These are phyloP conservation scores for Talaromyces sp. DNA, from an alignment of 2,329 filamentous ascomycete genomes.

Conservation along the genomic window DNA sequence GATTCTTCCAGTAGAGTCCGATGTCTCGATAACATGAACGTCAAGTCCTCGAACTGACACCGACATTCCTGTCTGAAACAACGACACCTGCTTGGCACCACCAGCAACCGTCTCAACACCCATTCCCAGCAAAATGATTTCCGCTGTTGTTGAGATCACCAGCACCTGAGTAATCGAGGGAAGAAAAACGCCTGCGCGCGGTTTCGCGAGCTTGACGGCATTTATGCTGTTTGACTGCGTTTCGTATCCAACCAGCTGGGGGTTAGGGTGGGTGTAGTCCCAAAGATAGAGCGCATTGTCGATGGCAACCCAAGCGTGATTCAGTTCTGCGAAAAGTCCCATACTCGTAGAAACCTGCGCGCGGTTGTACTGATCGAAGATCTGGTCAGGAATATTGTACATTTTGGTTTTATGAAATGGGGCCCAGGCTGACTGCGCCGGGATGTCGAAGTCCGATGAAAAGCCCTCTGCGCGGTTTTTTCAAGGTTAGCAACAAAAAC, in stretches of 20 bases:
- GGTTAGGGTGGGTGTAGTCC: slow-evolving; percentile 93
- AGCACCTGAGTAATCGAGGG: slow-evolving; percentile 79
- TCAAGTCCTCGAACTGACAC: slow-evolving; percentile 70
- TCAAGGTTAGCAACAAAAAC: slow-evolving; percentile 22
- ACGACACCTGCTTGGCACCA: slow-evolving; percentile 65
- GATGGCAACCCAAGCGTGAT: slow-evolving; percentile 92
- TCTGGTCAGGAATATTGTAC: slow-evolving; percentile 84
- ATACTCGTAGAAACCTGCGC: slow-evolving; percentile 86
- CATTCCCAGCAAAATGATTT: slow-evolving; percentile 83
- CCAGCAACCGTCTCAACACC: slow-evolving; percentile 58
- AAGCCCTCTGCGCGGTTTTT: slow-evolving; percentile 61
- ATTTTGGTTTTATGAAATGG: slow-evolving; percentile 84
- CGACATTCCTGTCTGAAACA: slow-evolving; percentile 87
- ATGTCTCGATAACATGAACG: slow-evolving; percentile 73
- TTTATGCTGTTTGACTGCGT: slow-evolving; percentile 84
- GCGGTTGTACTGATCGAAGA: slow-evolving; percentile 88
- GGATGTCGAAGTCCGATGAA: slow-evolving; percentile 86
- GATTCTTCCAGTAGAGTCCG: slow-evolving; percentile 73
- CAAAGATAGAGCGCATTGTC: slow-evolving; percentile 95
- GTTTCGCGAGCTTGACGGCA: slow-evolving; percentile 79
- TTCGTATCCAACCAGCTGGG: slow-evolving; percentile 86
- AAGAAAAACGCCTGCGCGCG: slow-evolving; percentile 82
- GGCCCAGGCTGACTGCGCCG: slow-evolving; percentile 64
- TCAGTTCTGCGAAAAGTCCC: slow-evolving; percentile 90
- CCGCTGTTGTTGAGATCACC: slow-evolving; percentile 77